Evolutionary conservation across 495 filamentous ascomycete genomes (phyloP).

Genomic region (Bacidia rubella): DNA sequence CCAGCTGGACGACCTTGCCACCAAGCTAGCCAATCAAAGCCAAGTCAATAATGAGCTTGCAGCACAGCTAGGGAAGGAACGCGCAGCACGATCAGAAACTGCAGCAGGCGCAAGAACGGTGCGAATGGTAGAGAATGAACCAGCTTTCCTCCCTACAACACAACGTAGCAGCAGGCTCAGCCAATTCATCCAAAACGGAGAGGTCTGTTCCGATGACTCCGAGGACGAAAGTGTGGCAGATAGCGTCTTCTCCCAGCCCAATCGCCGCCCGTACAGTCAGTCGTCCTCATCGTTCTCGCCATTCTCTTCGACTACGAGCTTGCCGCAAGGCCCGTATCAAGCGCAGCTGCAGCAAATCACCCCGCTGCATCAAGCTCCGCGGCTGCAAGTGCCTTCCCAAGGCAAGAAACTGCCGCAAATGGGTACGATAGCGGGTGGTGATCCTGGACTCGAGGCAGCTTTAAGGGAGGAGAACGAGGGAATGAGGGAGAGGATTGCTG

Average conservation of each 20-base stretch:
- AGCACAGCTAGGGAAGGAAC: constrained; percentile 48
- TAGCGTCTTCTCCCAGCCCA: constrained; percentile 48
- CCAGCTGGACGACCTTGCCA: constrained; percentile 66
- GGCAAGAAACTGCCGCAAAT: too few relatives aligned
- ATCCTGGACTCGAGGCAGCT: constrained; percentile 52
- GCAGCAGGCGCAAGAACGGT: constrained; percentile 33
- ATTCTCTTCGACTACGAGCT: constrained; percentile 25
- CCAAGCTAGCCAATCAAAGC: constrained; percentile 49
- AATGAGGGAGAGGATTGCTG: constrained; percentile 50
- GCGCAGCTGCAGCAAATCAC: constrained; percentile 17
- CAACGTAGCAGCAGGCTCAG: constrained; percentile 22
- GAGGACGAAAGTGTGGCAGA: constrained; percentile 41
- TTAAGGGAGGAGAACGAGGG: constrained; percentile 59
- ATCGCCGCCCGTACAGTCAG: constrained; percentile 24
- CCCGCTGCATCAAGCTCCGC: not conserved
- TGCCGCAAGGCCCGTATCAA: not conserved
- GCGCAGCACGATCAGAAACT: constrained; percentile 36
- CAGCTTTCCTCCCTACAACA: not conserved
- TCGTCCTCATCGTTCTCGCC: constrained; percentile 34
- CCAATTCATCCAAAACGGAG: constrained; percentile 39
- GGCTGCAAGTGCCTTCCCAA: not conserved
- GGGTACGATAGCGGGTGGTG: too few relatives aligned
- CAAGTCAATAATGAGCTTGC: constrained; percentile 45
- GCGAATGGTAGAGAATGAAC: constrained; percentile 18
- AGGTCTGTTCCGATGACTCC: constrained; percentile 42